These are phyloP conservation scores for Cladophialophora bantiana DNA, from an alignment of 2,329 filamentous ascomycete genomes.

Conservation along the genomic window DNA sequence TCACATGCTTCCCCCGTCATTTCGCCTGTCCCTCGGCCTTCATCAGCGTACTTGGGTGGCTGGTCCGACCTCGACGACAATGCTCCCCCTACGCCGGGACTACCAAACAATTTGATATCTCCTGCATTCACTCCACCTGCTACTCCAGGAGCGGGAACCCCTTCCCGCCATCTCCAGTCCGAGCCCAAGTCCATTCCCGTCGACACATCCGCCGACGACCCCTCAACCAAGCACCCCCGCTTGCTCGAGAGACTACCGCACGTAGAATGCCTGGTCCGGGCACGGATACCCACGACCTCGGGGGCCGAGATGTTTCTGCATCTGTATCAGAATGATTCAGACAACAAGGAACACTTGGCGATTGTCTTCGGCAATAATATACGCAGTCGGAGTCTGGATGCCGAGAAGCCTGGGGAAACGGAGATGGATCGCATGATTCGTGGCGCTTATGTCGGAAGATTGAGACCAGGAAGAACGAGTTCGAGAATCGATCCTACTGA, in stretches of 20 bases:
- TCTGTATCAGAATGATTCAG: conserved; percentile 88
- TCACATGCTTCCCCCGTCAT: conserved; percentile 61
- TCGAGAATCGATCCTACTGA: conserved; percentile 65
- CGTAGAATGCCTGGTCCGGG: conserved; percentile 93
- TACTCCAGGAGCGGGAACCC: conserved; percentile 44
- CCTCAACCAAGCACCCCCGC: conserved; percentile 66
- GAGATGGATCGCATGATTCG: conserved; percentile 79
- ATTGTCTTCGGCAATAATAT: conserved; percentile 95
- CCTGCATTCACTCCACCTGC: conserved; percentile 59
- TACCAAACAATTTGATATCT: conserved; percentile 61
- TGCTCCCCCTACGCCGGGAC: conserved; percentile 51
- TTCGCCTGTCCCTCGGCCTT: conserved; percentile 48
- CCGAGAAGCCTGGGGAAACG: conserved; percentile 55
- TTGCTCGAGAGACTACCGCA: conserved; percentile 78
- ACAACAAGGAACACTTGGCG: conserved; percentile 94
- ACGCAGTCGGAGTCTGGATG: conserved; percentile 68
- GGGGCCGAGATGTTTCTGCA: conserved; percentile 98
- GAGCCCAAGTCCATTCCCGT: conserved; percentile 54
- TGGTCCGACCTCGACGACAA: conserved; percentile 40
- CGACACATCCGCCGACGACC: conserved; percentile 44
- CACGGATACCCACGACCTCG: conserved; percentile 88
- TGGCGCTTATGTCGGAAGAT: conserved; percentile 86
- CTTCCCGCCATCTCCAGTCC: conserved; percentile 45
- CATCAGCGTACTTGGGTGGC: conserved; percentile 38
- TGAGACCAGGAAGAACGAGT: conserved; percentile 83